phyloP scores from a whole-genome alignment of 2,329 filamentous ascomycete species.

The Coniochaeta prunicola region DNA sequence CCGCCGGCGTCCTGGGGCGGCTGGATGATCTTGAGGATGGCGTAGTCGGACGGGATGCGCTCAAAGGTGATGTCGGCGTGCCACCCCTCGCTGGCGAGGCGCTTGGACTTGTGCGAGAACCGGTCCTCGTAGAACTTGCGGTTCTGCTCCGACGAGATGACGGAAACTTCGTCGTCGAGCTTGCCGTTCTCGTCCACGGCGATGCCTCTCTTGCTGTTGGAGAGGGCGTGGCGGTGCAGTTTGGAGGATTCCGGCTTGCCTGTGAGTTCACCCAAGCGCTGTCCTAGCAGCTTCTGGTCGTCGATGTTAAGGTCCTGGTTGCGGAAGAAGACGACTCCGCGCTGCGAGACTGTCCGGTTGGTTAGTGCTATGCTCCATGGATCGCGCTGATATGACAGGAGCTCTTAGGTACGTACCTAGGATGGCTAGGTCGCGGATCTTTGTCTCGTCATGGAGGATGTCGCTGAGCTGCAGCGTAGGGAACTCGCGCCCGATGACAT shows the following conservation, averaged over 20 bases:
- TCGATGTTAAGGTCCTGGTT: constrained; percentile 40
- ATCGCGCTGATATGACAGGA: not conserved
- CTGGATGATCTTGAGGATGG: constrained; percentile 34
- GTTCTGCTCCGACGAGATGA: constrained; percentile 36
- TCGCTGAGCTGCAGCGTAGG: constrained; percentile 26
- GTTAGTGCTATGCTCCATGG: not conserved
- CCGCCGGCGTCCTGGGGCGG: constrained; percentile 33
- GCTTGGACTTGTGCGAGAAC: constrained; percentile 19
- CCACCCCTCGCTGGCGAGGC: constrained; percentile 20
- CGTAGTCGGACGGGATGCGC: constrained; percentile 36
- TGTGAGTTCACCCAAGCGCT: constrained; percentile 36
- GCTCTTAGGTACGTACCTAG: constrained; percentile 10
- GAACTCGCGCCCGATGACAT: constrained; percentile 32
- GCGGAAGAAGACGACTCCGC: constrained; percentile 47
- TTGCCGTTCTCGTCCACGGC: constrained; percentile 34
- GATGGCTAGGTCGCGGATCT: constrained; percentile 22
- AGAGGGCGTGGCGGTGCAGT: constrained; percentile 38
- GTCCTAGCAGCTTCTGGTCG: constrained; percentile 43
- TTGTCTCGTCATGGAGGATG: constrained; percentile 17
- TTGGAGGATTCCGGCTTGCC: constrained; percentile 37
- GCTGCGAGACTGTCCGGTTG: constrained; percentile 33
- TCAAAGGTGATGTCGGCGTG: constrained; percentile 34
- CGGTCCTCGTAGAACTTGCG: constrained; percentile 30
- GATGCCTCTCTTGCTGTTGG: constrained; percentile 37
- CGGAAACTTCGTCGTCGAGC: constrained; percentile 39